A percentile compares a stretch with the other conserved stretches of the same genome.
Evolutionary conservation across 2,329 filamentous ascomycete species (phyloP).

Genomic region (Curvularia lunata): DNA sequence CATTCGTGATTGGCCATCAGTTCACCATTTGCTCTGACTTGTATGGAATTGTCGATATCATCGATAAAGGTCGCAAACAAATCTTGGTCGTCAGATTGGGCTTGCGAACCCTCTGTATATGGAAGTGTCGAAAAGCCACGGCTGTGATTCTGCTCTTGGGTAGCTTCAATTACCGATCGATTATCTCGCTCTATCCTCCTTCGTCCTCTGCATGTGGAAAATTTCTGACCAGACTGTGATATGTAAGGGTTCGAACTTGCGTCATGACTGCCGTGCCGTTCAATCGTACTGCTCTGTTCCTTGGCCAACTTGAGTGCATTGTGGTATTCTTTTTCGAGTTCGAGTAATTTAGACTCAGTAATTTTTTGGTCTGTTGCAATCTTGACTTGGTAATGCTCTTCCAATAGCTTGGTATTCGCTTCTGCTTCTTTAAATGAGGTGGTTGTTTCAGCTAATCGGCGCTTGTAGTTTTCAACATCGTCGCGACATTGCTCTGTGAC

Average conservation of each 20-base stretch:
- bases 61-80: conserved; percentile 9
- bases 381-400: no score
- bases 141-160: neutral
- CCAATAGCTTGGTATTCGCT: no score
- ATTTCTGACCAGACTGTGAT: conserved; percentile 3
- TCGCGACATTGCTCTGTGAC: no score
- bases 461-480: no score
- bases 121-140: neutral
- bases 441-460: no score
- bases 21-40: conserved; percentile 10
- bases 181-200: conserved; percentile 33
- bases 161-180: conserved; percentile 14
- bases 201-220: conserved; percentile 10
- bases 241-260: neutral
- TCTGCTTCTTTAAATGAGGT: no score
- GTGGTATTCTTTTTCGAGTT: no score
- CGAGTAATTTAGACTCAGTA: no score
- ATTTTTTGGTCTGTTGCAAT: no score
- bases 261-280: no score
- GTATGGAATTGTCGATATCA: neutral
- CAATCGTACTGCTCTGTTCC: no score
- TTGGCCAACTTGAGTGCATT: no score
- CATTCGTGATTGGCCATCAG: conserved; percentile 10
- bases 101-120: neutral
- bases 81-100: neutral